A percentile compares a stretch with the other conserved stretches of the same genome.
Evolutionary conservation across 2,329 filamentous ascomycete species (phyloP).

Genomic region (Taxawa tesnikishii): DNA sequence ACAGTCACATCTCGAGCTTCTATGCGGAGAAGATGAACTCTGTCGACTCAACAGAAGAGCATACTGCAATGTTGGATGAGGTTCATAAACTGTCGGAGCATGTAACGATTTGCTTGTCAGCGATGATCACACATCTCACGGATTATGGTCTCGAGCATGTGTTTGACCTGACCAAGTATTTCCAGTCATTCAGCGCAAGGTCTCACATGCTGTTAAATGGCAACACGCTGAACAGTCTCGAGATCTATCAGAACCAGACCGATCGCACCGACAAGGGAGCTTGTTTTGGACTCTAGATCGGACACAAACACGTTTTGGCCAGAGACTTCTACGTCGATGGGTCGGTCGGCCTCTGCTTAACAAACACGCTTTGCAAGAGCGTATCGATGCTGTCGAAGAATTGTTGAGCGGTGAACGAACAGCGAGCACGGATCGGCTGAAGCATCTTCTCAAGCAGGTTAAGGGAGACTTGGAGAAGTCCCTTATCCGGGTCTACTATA

Average conservation of each 20-base stretch:
- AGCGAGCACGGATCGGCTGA: slow-evolving; percentile 59
- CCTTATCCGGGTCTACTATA: slow-evolving; percentile 92
- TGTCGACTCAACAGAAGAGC: slow-evolving; percentile 21
- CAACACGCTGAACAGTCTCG: slow-evolving; percentile 84
- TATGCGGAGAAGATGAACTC: slow-evolving; percentile 76
- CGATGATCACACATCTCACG: slow-evolving; percentile 87
- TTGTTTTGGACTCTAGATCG: slow-evolving; percentile 93
- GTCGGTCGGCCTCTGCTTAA: slow-evolving; percentile 82
- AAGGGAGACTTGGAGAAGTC: slow-evolving; percentile 83
- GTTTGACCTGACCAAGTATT: slow-evolving; percentile 93
- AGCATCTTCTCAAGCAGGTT: slow-evolving; percentile 55
- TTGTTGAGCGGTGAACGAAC: slow-evolving; percentile 58
- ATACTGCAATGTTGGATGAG: slow-evolving; percentile 62
- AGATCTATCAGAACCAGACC: slow-evolving; percentile 91
- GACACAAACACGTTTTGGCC: slow-evolving; percentile 80
- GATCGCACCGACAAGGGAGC: slow-evolving; percentile 77
- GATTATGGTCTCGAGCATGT: slow-evolving; percentile 93
- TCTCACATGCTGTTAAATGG: slow-evolving; percentile 95
- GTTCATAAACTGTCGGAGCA: slow-evolving; percentile 74
- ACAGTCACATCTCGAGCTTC: slow-evolving; percentile 83
- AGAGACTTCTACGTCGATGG: slow-evolving; percentile 84
- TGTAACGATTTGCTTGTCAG: slow-evolving; percentile 83
- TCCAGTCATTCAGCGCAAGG: slow-evolving; percentile 84
- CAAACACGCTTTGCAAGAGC: slow-evolving; percentile 58
- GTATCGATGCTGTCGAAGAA: slow-evolving; percentile 77